phyloP scores from a whole-genome alignment of 2,329 filamentous ascomycete genomes.

The Exserohilum turcica region DNA sequence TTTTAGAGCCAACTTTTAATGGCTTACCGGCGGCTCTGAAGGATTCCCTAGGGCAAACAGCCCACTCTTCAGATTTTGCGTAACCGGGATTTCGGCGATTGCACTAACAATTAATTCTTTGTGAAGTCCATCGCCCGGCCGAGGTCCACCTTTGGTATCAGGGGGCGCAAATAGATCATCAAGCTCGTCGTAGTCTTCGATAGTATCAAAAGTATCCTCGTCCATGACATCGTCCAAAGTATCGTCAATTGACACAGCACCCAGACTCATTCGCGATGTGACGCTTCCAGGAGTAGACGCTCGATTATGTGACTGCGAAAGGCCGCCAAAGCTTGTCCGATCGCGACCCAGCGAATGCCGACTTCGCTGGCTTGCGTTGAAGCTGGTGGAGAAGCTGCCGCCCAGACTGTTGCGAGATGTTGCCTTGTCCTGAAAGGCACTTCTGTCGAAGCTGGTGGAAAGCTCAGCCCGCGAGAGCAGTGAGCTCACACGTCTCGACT shows the following conservation, averaged over 20 bases:
- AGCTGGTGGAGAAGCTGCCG: conserved; percentile 51
- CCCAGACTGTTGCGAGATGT: conserved; percentile 50
- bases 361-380: conserved; percentile 62
- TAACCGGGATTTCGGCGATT: conserved; percentile 42
- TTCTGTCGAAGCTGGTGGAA: conserved; percentile 80
- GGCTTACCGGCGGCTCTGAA: conserved; percentile 25
- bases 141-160: conserved; percentile 35
- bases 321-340: conserved; percentile 63
- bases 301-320: conserved; percentile 53
- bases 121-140: conserved; percentile 45
- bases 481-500: conserved; percentile 85
- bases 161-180: conserved; percentile 46
- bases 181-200: conserved; percentile 48
- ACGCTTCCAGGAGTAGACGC: conserved; percentile 61
- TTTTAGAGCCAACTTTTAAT: no score
- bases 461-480: conserved; percentile 85
- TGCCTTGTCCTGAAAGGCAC: conserved; percentile 76
- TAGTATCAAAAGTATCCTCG: conserved; percentile 46
- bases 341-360: conserved; percentile 75
- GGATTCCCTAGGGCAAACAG: conserved; percentile 32
- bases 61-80: conserved; percentile 35
- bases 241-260: conserved; percentile 45
- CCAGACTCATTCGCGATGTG: conserved; percentile 46
- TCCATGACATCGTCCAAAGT: conserved; percentile 47
- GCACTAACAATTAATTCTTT: conserved; percentile 48